Evolutionary conservation across 495 filamentous ascomycete genomes (phyloP).

Genomic region (Barbatosphaeria neglecta): DNA sequence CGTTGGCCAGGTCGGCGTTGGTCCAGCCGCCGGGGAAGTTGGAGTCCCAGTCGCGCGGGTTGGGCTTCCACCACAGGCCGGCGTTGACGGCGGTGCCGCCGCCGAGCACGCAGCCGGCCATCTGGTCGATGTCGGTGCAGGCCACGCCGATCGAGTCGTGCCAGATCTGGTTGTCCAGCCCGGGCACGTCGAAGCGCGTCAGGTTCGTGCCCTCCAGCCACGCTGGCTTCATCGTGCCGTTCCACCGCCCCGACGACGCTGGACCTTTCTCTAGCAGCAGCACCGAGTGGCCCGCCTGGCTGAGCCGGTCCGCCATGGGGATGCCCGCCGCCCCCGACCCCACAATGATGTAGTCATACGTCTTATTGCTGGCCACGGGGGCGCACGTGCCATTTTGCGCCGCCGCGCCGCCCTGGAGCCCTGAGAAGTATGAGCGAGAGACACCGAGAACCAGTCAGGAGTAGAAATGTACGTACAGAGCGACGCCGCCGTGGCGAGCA

Average conservation of each 20-base stretch:
- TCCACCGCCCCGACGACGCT: conserved; percentile 45
- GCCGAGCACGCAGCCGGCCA: conserved; percentile 68
- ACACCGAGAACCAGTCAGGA: not conserved
- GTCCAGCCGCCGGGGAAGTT: not conserved
- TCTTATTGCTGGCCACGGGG: conserved; percentile 31
- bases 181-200: conserved; percentile 71
- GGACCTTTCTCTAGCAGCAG: conserved; percentile 57
- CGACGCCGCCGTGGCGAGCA: not conserved
- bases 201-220: conserved; percentile 56
- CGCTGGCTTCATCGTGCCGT: conserved; percentile 45
- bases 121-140: conserved; percentile 58
- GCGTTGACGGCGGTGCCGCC: conserved; percentile 70
- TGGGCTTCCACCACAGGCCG: conserved; percentile 37
- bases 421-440: not conserved
- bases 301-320: conserved; percentile 52
- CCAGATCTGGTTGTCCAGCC: conserved; percentile 63
- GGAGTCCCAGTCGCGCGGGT: not conserved
- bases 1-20: not conserved
- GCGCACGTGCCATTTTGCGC: conserved; percentile 18
- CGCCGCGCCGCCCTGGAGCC: not conserved
- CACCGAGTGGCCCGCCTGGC: conserved; percentile 49
- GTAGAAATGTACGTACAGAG: not conserved
- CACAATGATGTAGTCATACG: conserved; percentile 59
- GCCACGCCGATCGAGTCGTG: conserved; percentile 48
- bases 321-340: conserved; percentile 56